Evolutionary conservation across 805 yeast genomes (phyloP), one percentile per base, ranked within the genome.

Genomic region (Jamesozyma lodderae): DNA sequence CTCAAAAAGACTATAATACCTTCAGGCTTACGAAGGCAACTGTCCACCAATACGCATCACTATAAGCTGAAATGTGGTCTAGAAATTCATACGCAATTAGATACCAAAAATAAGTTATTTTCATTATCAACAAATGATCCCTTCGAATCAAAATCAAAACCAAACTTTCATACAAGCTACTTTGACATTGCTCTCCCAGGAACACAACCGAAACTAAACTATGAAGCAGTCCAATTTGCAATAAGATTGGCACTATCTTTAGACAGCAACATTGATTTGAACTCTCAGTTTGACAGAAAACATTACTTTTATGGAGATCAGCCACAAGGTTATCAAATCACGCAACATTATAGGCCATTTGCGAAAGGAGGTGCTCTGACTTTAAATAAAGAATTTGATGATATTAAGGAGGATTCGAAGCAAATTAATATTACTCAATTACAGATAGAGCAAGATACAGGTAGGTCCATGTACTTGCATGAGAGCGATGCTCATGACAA

Each of bases 251-350:
- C 94, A 0, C 58, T 72, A 2, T 84, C 92, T 0, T 59, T 88
- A 37, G 68, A 79, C 24, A 73, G 85, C 41, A 55, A 66, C 0
- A 69, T 92, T 13, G 73, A 73, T 41, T 46, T 59, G 0, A 45
- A 53, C 6, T 81, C 90, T 1, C 66, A 79, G 1, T 92, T 92
- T 58, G 98, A 92, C 54, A 68, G 98, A 47, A 92, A 92, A 59
- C 98, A 92, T 57, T 92, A 92, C 58, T 87, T 92, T 59, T 92
- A 92, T 58, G 90, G 88, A 1, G 98, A 92, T 59, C 97, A 92
- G 57, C 98, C 98, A 0, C 62, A 82, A 37, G 98, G 98, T 1
- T 92, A 87, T 60, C 98, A 92, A 57, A 81, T 92, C 35, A 92
- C 98, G 0, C 98, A 92, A 60, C 83, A 77, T 53, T 85, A 73